These are phyloP conservation scores for Scopulariopsis brevicaulis DNA, from an alignment of 2,329 filamentous ascomycete genomes.

Conservation along the genomic window DNA sequence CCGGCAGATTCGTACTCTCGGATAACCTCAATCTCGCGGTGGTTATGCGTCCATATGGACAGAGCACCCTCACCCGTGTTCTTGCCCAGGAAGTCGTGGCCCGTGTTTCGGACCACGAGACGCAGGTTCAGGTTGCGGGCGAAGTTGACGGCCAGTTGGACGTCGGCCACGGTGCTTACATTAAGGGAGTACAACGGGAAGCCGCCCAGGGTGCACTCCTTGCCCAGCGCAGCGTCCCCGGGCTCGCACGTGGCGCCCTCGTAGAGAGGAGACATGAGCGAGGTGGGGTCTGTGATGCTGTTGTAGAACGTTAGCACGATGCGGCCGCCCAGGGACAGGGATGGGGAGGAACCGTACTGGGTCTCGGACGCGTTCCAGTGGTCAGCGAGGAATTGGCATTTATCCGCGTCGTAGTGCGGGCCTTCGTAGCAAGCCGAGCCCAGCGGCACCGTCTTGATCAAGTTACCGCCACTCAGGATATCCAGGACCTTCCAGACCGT, in stretches of 20 bases:
- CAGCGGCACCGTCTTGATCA: conserved; percentile 38
- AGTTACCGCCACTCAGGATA: conserved; percentile 31
- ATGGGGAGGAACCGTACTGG: neutral
- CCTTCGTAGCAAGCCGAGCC: conserved; percentile 37
- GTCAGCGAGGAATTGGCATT: conserved; percentile 15
- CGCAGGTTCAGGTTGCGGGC: conserved; percentile 23
- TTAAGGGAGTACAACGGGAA: conserved; percentile 27
- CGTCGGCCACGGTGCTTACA: conserved; percentile 16
- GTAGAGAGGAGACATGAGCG: conserved; percentile 25
- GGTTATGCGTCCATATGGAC: conserved; percentile 23
- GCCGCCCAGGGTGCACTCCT: conserved; percentile 29
- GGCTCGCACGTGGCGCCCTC: conserved; percentile 25
- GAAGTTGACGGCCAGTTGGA: conserved; percentile 21
- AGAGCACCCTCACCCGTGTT: conserved; percentile 22
- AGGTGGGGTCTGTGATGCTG: conserved; percentile 19
- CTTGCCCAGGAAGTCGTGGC: conserved; percentile 22
- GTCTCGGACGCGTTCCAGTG: conserved; percentile 3
- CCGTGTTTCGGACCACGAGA: conserved; percentile 21
- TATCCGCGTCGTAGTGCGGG: conserved; percentile 16
- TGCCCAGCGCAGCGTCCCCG: conserved; percentile 19
- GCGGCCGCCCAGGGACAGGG: neutral
- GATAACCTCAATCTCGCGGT: conserved; percentile 20
- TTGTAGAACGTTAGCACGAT: conserved; percentile 12
- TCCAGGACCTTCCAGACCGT: conserved; percentile 38
- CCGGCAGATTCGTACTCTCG: conserved; percentile 10